Conservation (phyloP, 1,139 yeast genomes). For the Blastobotrys capitulatus region DNA sequence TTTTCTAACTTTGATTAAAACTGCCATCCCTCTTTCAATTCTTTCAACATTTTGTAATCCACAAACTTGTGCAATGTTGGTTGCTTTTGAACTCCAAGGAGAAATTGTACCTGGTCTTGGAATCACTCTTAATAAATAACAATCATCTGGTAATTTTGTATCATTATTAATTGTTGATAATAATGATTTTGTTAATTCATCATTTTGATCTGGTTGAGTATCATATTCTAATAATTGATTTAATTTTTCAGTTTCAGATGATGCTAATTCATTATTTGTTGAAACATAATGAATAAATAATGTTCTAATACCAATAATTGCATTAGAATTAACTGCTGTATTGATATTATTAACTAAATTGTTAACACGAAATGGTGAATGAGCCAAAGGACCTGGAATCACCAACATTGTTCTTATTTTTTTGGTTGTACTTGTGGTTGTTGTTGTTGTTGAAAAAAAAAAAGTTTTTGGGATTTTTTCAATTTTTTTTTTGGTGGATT, state of each 20-base stretch:
- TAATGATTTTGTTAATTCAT: conserved; percentile 46
- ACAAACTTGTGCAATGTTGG: conserved; percentile 86
- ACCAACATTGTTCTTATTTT: conserved; percentile 40
- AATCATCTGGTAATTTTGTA: conserved; percentile 42
- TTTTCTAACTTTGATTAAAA: conserved; percentile 62
- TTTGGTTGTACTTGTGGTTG: not conserved
- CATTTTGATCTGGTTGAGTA: conserved; percentile 51
- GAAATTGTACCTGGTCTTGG: conserved; percentile 97
- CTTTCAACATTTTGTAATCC: conserved; percentile 73
- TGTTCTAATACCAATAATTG: conserved; percentile 65
- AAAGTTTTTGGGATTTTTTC: not conserved
- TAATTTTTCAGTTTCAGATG: conserved; percentile 35
- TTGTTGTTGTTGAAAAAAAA: not conserved
- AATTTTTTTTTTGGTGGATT: too few species aligned
- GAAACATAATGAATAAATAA: conserved; percentile 80
- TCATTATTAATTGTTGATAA: conserved; percentile 22
- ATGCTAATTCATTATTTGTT: conserved; percentile 37
- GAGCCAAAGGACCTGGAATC: conserved; percentile 86
- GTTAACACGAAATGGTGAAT: conserved; percentile 79
- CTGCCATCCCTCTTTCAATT: conserved; percentile 84
- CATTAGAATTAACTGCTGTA: conserved; percentile 56
- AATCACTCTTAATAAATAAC: conserved; percentile 64
- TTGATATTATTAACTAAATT: conserved; percentile 69
- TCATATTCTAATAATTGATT: conserved; percentile 72
- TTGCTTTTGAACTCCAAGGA: conserved; percentile 99